phyloP scores from a whole-genome alignment of 2,329 filamentous ascomycete species.

The Eutypella sp. region DNA sequence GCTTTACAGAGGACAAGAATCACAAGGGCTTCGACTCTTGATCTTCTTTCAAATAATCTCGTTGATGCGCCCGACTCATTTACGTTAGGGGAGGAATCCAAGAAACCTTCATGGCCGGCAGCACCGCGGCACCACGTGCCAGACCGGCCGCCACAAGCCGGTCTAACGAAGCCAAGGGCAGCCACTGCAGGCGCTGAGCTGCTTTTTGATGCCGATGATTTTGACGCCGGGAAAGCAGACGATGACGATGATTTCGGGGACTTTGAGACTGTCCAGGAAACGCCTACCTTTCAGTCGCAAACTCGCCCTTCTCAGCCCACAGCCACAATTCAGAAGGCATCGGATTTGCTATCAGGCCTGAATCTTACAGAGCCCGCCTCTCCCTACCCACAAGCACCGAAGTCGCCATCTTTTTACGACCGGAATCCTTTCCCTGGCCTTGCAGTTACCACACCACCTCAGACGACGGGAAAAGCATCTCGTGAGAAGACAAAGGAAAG shows the following conservation, averaged over 20 bases:
- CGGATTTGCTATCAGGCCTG: conserved; percentile 30
- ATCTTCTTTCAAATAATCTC: conserved; percentile 49
- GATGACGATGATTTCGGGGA: conserved; percentile 57
- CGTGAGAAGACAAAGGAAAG: conserved; percentile 29
- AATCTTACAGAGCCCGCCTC: conserved; percentile 25
- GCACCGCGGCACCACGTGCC: conserved; percentile 6
- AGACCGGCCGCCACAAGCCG: conserved; percentile 4
- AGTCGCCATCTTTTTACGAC: conserved; percentile 48
- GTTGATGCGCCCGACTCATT: conserved; percentile 29
- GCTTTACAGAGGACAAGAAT: conserved; percentile 24
- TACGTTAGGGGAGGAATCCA: conserved; percentile 4
- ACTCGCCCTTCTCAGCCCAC: conserved; percentile 27
- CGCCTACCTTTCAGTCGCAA: conserved; percentile 35
- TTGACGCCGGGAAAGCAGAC: conserved; percentile 35
- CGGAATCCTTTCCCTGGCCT: conserved; percentile 49
- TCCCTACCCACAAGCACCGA: conserved; percentile 43
- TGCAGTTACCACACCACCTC: conserved; percentile 37
- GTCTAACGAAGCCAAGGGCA: conserved; percentile 11
- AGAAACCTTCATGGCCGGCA: conserved; percentile 7
- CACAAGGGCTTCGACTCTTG: conserved; percentile 46
- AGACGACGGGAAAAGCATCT: conserved; percentile 26
- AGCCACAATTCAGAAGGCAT: conserved; percentile 21
- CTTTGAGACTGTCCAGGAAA: conserved; percentile 45
- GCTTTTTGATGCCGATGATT: conserved; percentile 62
- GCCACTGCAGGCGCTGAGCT: conserved; percentile 43